A percentile compares a stretch with the other conserved stretches of the same genome.
These are phyloP conservation scores for Talaromyces stipitatus DNA, from an alignment of 495 filamentous ascomycete species.

Conservation along the genomic window DNA sequence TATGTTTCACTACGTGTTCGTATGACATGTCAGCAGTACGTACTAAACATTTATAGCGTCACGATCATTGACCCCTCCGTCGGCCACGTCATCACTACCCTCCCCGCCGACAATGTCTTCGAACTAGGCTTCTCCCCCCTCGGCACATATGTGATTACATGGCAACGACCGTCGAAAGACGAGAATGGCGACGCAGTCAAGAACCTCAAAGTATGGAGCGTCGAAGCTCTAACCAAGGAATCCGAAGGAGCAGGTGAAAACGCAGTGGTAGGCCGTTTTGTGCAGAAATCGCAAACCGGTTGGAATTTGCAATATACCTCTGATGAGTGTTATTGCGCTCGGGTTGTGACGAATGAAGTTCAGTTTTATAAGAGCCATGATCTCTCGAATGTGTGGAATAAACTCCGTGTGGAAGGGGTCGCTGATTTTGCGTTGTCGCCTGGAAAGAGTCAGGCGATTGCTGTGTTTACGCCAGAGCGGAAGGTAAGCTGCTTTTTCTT, in stretches of 20 bases:
- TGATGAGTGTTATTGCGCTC: constrained; percentile 88
- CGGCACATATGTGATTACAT: constrained; percentile 89
- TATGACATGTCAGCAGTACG: not conserved
- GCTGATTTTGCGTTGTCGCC: constrained; percentile 83
- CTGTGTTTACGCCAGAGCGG: constrained; percentile 88
- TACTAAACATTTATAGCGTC: constrained; percentile 45
- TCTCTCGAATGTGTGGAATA: constrained; percentile 83
- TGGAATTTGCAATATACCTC: constrained; percentile 97
- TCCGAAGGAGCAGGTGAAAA: constrained; percentile 46
- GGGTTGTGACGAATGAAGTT: constrained; percentile 90
- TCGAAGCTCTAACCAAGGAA: constrained; percentile 47
- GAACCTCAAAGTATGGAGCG: constrained; percentile 95
- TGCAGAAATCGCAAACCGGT: constrained; percentile 89
- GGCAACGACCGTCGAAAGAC: constrained; percentile 90
- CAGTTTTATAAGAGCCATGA: constrained; percentile 90
- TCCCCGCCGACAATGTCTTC: constrained; percentile 75
- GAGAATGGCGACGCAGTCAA: constrained; percentile 86
- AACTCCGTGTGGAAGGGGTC: constrained; percentile 87
- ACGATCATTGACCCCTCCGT: constrained; percentile 73
- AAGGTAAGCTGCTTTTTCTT: constrained; percentile 50
- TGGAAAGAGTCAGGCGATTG: constrained; percentile 80
- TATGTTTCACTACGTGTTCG: constrained; percentile 23
- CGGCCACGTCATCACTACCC: constrained; percentile 66
- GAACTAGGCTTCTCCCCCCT: constrained; percentile 90
- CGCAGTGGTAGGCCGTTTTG: constrained; percentile 74